These are phyloP conservation scores for Phylloporus arenicola DNA, from an alignment of 768 basidiomycete genomes.

Conservation along the genomic window DNA sequence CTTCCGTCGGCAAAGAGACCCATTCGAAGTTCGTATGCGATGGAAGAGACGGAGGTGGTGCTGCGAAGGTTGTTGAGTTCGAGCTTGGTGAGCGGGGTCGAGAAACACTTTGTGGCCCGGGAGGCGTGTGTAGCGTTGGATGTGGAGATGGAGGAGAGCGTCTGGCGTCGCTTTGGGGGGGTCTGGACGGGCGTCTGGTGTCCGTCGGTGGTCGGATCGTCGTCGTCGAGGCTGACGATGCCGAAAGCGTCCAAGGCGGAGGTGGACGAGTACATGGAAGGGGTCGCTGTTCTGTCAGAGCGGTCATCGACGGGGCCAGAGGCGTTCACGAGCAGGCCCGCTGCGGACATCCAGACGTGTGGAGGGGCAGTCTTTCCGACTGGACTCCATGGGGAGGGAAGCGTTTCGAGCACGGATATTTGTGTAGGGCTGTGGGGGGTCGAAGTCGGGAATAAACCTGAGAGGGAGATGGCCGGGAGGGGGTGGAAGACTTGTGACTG, in stretches of 20 bases:
- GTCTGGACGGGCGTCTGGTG: conserved; percentile 3
- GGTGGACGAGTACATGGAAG: conserved; percentile 12
- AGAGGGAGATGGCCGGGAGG: background rate
- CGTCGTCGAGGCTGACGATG: conserved; percentile 12
- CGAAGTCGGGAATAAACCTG: background rate
- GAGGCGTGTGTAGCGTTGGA: background rate
- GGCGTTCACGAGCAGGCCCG: conserved; percentile 15
- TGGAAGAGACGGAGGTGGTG: conserved; percentile 22
- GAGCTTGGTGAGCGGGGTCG: conserved; percentile 15
- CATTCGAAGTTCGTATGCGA: conserved; percentile 23
- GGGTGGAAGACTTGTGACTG: conserved; percentile 7
- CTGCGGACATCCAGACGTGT: conserved; percentile 23
- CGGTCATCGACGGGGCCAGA: conserved; percentile 9
- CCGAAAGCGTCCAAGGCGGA: conserved; percentile 17
- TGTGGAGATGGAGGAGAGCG: conserved; percentile 4
- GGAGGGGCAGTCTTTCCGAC: conserved; percentile 1
- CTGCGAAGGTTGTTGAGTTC: conserved; percentile 11
- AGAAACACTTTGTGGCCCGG: conserved; percentile 9
- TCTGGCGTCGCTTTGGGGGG: conserved; percentile 13
- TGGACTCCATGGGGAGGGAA: conserved; percentile 32
- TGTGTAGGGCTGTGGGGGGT: too few relatives aligned
- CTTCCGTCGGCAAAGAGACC: conserved; percentile 22
- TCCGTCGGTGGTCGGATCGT: background rate
- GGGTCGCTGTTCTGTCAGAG: background rate
- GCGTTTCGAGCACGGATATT: too few relatives aligned